These are phyloP conservation scores for Aspergillus transmontanensis DNA, from an alignment of 2,329 filamentous ascomycete species.

Conservation along the genomic window DNA sequence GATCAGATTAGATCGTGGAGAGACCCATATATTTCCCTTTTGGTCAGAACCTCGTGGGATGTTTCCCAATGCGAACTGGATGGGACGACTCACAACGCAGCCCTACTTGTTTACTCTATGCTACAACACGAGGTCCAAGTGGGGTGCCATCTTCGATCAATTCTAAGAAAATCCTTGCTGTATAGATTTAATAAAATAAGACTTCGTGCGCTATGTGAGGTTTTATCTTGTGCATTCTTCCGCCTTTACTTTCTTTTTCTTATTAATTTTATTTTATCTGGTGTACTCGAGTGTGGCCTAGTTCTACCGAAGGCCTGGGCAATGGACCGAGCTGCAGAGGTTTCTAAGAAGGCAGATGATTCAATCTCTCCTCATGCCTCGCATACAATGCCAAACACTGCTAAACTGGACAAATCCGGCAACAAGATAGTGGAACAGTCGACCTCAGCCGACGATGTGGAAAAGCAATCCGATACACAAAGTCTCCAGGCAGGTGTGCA, in stretches of 20 bases:
- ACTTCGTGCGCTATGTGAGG: neutral
- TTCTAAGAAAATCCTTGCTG: neutral
- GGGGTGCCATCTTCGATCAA: neutral
- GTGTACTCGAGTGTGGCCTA: neutral
- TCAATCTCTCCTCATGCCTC: neutral
- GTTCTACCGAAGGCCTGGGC: neutral
- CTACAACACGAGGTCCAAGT: neutral
- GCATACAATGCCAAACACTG: neutral
- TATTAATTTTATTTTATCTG: neutral
- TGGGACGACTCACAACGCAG: neutral
- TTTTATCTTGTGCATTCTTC: neutral
- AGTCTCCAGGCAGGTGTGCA: slow-evolving; percentile 25
- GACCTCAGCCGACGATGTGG: neutral
- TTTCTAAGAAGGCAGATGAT: neutral
- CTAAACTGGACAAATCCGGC: neutral
- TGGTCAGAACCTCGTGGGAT: neutral
- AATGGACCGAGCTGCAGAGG: neutral
- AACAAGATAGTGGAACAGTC: neutral
- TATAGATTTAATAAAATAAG: neutral
- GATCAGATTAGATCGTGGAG: slow-evolving; percentile 6
- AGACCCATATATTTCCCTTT: neutral
- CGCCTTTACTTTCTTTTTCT: neutral
- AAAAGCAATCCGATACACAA: slow-evolving; percentile 11
- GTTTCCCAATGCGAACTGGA: neutral
- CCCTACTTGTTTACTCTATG: neutral